A percentile compares a stretch with the other conserved stretches of the same genome.
phyloP scores from a whole-genome alignment of 2,329 filamentous ascomycete genomes.

The Talaromyces sp. region DNA sequence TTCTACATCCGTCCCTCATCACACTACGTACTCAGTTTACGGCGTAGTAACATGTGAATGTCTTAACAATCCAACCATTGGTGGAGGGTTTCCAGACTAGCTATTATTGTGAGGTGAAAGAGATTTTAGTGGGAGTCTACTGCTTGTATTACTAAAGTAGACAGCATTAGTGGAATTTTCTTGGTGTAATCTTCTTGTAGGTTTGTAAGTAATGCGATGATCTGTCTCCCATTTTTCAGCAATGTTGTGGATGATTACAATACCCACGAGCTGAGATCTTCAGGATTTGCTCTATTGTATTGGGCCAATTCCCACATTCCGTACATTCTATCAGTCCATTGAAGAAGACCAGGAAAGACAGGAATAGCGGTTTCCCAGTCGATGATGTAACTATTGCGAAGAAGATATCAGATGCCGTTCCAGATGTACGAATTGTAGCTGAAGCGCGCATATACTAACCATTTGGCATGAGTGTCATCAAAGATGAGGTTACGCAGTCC shows the following conservation, averaged over 20 bases:
- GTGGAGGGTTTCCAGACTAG: too few relatives aligned
- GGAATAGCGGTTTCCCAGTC: not conserved
- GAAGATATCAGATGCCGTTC: not conserved
- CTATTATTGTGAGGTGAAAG: too few relatives aligned
- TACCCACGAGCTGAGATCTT: not conserved
- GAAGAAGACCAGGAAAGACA: not conserved
- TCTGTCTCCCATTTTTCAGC: not conserved
- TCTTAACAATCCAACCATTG: too few relatives aligned
- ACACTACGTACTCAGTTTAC: too few relatives aligned
- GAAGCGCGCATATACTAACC: not conserved
- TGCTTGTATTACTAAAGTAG: too few relatives aligned
- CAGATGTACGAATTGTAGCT: too few relatives aligned
- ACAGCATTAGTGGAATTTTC: too few relatives aligned
- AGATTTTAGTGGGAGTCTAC: too few relatives aligned
- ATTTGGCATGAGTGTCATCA: not conserved
- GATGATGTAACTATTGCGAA: not conserved
- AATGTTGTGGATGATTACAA: not conserved
- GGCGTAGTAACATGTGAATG: too few relatives aligned
- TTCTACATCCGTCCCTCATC: too few relatives aligned
- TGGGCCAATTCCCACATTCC: not conserved
- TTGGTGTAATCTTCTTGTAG: too few relatives aligned
- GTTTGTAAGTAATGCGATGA: too few relatives aligned
- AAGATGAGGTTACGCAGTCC: not conserved
- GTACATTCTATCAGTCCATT: not conserved
- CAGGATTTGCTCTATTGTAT: not conserved